These are phyloP conservation scores for Moricandia arvensis DNA, from an alignment of 345 rosid species.

Conservation along the genomic window DNA sequence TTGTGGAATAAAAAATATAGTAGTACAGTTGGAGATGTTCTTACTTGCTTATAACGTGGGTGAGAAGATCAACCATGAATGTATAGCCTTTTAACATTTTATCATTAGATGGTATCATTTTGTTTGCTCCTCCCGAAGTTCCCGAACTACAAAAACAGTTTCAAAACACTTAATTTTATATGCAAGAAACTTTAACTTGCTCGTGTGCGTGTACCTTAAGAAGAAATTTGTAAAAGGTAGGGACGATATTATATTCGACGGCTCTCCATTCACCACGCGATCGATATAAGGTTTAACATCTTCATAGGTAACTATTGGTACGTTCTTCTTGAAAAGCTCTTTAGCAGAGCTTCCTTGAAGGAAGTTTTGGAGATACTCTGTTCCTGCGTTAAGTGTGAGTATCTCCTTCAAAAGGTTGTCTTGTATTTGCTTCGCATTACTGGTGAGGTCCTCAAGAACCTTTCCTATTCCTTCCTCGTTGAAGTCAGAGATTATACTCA, in stretches of 20 bases:
- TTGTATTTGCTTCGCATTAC: background rate
- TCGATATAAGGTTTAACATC: too few relatives aligned
- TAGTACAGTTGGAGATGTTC: too few relatives aligned
- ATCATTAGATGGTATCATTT: slow-evolving; percentile 54
- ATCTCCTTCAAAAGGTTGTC: background rate
- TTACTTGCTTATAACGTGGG: background rate
- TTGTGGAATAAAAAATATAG: too few relatives aligned
- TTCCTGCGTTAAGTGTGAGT: slow-evolving; percentile 12
- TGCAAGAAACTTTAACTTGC: too few relatives aligned
- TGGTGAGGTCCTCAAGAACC: background rate
- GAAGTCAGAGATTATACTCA: background rate
- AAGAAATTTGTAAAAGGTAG: too few relatives aligned
- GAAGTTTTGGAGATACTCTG: background rate
- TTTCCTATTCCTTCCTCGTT: background rate
- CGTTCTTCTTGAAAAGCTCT: slow-evolving; percentile 25
- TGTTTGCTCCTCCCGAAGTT: slow-evolving; percentile 65
- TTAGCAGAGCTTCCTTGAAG: slow-evolving; percentile 40
- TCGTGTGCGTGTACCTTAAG: too few relatives aligned
- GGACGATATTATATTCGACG: too few relatives aligned
- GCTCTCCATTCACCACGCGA: too few relatives aligned
- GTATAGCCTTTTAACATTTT: background rate
- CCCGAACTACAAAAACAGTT: slow-evolving; percentile 23
- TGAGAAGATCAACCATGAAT: background rate
- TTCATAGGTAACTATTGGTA: too few relatives aligned
- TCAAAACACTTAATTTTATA: too few relatives aligned